These are phyloP conservation scores for Solanum hybrid DNA, from an alignment of 305 asterid species.

Conservation along the genomic window DNA sequence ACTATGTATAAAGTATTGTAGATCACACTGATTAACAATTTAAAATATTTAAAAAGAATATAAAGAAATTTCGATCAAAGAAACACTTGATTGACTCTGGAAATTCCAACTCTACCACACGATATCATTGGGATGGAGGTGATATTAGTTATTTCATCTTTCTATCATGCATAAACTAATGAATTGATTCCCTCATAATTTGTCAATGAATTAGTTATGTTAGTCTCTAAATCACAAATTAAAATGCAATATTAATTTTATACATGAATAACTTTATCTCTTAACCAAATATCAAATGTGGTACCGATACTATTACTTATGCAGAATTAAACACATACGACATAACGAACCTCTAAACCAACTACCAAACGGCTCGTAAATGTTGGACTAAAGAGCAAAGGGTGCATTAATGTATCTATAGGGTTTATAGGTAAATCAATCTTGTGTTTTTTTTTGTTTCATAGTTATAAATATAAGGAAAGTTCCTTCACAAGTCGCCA, in stretches of 20 bases:
- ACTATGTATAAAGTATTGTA: too few relatives aligned
- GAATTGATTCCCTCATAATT: neutral
- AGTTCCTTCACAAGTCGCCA: slow-evolving; percentile 10
- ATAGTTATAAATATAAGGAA: neutral
- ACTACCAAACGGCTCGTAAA: neutral
- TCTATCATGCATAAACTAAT: neutral
- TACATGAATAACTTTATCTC: neutral
- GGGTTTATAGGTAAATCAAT: neutral
- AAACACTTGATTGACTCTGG: neutral
- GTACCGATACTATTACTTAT: neutral
- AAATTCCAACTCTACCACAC: neutral
- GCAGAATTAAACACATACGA: neutral
- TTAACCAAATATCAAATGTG: neutral
- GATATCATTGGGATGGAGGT: neutral
- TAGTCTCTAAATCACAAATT: neutral
- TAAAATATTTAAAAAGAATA: too few relatives aligned
- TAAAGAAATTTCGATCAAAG: too few relatives aligned
- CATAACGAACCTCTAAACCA: neutral
- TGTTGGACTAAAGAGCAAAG: neutral
- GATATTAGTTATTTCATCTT: neutral
- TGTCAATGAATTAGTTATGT: neutral
- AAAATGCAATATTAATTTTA: neutral
- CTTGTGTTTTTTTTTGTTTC: neutral
- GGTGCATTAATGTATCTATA: neutral
- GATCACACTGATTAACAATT: neutral